Evolutionary conservation across 805 yeast species (phyloP).

Genomic region (Metschnikowia similis): DNA sequence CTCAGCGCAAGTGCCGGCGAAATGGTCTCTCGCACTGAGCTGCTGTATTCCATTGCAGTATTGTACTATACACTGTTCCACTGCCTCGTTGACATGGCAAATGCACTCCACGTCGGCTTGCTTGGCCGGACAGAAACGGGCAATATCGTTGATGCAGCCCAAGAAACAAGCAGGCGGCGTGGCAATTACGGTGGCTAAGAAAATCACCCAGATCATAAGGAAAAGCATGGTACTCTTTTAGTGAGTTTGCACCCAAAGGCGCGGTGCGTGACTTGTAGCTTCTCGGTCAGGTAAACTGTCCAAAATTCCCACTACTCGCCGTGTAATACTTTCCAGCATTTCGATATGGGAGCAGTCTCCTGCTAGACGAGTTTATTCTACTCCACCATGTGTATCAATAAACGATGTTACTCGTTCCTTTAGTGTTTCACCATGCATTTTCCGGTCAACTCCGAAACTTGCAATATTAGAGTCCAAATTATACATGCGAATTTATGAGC

Average conservation of each 20-base stretch:
- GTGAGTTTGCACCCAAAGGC: conserved; percentile 11
- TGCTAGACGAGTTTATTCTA: no score
- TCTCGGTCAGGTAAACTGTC: background rate
- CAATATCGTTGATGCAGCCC: conserved; percentile 36
- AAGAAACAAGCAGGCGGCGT: conserved; percentile 53
- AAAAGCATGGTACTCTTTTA: conserved; percentile 6
- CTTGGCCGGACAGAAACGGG: conserved; percentile 28
- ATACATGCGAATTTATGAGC: no score
- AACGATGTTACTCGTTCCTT: no score
- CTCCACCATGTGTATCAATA: no score
- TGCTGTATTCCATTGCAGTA: conserved; percentile 42
- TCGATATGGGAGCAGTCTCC: no score
- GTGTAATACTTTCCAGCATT: background rate
- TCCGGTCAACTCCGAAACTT: no score
- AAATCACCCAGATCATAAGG: conserved; percentile 3
- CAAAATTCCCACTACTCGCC: background rate
- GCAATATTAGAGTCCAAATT: no score
- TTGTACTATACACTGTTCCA: conserved; percentile 44
- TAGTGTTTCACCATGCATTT: no score
- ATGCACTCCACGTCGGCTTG: conserved; percentile 38
- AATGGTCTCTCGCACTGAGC: conserved; percentile 46
- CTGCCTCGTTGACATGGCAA: conserved; percentile 33
- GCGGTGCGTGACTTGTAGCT: conserved; percentile 5
- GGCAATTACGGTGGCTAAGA: conserved; percentile 17
- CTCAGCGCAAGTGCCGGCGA: conserved; percentile 45